Percentiles rank a stretch among this genome's conserved stretches.
phyloP scores from a whole-genome alignment of 257 asterid genomes.

The Nicotiana otophora region DNA sequence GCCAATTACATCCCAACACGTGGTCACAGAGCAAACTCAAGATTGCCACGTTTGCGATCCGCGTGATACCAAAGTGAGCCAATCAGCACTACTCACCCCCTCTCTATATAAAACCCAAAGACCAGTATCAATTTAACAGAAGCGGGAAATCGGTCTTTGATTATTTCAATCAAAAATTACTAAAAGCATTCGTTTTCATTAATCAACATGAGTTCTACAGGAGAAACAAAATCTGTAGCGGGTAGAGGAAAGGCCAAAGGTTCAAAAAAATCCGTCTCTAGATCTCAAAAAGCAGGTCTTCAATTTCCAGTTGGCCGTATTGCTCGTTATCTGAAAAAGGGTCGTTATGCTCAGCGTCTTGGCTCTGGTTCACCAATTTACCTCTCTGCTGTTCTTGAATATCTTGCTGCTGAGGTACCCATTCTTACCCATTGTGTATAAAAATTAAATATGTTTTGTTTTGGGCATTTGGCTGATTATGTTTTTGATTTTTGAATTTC shows the following conservation, averaged over 20 bases:
- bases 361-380: constrained; percentile 61
- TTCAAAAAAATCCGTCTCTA: constrained; percentile 30
- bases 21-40: not conserved
- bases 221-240: constrained; percentile 21
- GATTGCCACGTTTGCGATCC: constrained; percentile 42
- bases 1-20: not conserved
- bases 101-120: constrained; percentile 8
- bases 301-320: constrained; percentile 59
- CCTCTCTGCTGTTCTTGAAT: constrained; percentile 58
- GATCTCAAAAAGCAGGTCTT: constrained; percentile 57
- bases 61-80: not conserved
- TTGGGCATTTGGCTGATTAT: not conserved
- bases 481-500: not conserved
- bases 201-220: constrained; percentile 21
- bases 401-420: constrained; percentile 60
- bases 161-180: not conserved
- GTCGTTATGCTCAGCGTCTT: constrained; percentile 57
- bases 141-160: not conserved
- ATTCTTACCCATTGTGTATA: not conserved
- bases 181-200: not conserved
- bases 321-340: constrained; percentile 53
- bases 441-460: not conserved
- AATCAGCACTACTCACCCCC: not conserved
- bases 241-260: constrained; percentile 42
- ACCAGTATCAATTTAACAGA: rapidly evolving